These are phyloP conservation scores for Podosphaera aphanis DNA, from an alignment of 2,329 filamentous ascomycete species.

Conservation along the genomic window DNA sequence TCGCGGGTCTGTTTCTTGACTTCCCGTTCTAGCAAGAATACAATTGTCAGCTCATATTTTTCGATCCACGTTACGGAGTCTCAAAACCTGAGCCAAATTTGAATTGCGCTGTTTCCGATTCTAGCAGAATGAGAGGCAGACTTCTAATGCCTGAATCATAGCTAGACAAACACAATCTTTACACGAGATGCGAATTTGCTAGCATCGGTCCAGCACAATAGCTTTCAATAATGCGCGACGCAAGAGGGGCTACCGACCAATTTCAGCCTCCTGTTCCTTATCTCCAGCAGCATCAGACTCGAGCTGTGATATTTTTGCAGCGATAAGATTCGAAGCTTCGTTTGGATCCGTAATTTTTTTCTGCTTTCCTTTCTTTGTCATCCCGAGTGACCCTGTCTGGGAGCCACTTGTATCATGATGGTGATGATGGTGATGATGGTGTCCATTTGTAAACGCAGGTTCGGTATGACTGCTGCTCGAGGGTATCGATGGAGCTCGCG, in stretches of 20 bases:
- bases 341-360: conserved; percentile 69
- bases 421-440: conserved; percentile 20
- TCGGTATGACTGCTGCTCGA: conserved; percentile 12
- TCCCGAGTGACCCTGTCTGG: conserved; percentile 24
- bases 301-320: conserved; percentile 82
- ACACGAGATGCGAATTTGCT: not conserved
- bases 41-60: conserved; percentile 1
- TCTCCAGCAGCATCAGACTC: conserved; percentile 84
- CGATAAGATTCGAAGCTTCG: conserved; percentile 76
- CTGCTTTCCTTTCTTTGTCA: conserved; percentile 55
- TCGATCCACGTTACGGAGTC: not conserved
- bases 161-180: not conserved
- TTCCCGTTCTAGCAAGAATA: conserved; percentile 46
- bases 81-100: not conserved
- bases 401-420: conserved; percentile 22
- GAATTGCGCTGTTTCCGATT: not conserved
- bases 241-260: conserved; percentile 38
- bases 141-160: not conserved
- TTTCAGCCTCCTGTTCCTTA: conserved; percentile 88
- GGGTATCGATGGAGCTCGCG: conserved; percentile 12
- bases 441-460: conserved; percentile 13
- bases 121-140: not conserved
- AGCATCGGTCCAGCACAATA: not conserved
- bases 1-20: conserved; percentile 87
- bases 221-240: not conserved